Base-by-base conservation (phyloP, 2,329 filamentous ascomycete species). In the Aspergillus sp. region DNA sequence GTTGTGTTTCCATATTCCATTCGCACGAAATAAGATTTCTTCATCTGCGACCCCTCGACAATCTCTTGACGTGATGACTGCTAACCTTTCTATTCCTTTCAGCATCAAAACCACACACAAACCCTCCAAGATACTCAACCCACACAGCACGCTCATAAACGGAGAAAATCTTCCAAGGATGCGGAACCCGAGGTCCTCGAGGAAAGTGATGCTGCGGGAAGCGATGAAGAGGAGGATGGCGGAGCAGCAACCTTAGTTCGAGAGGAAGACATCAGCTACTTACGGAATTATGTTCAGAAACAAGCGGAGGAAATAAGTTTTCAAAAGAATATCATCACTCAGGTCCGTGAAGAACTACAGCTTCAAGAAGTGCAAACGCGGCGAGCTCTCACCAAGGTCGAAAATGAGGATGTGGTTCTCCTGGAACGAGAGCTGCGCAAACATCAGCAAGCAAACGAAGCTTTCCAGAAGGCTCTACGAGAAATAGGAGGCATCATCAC, bases 401-500 rank as follows among this genome's bases (percentile, higher is more conserved):
- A 96, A 75, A 86, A 89, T 64, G 88, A 92, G 74, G 92, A 95
- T 66, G 93, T 98, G 63, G 89, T 90, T 54, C 88, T 91, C 37
- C 82, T 98, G 41, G 93, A 98, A 78, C 86, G 93, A 58, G 95
- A 99, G 76, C 82, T 99, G 59, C 92, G 90, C 81, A 98, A 98
- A 78, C 93, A 97, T 71, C 93, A 96, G 73, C 95, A 97, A 77
- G 95, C 96, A 71, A 99, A 99, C 76, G 88, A 96, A 76, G 96
- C 95, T 67, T 99, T 98, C 83, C 93, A 98, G 73, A 98, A 98
- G 77, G 95, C 95, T 11, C 80, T 99, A 34, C 87, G 93, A 63
- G 95, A 99, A 75, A 98, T 99, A 66, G 95, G 95, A 67, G 95
- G 93, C 72, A 98, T 99, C 67, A 91, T 98, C 69, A 97, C 95